Evolutionary conservation across 2,329 filamentous ascomycete genomes (phyloP).

Genomic region (Aureobasidium lini): DNA sequence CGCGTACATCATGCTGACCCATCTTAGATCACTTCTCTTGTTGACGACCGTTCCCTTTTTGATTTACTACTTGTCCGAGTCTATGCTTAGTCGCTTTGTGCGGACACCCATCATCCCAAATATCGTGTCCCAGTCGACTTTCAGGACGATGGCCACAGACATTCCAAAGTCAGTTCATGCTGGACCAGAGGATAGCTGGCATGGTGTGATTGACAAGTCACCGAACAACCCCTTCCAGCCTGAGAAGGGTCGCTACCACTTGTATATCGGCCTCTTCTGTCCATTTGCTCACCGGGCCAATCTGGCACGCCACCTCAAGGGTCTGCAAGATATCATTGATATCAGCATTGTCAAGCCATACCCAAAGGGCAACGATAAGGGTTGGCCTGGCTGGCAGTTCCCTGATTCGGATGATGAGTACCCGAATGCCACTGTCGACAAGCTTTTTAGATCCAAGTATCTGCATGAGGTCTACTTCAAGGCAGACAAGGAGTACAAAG

Average conservation of each 20-base stretch:
- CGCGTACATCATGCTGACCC: background rate
- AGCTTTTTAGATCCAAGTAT: conserved; percentile 50
- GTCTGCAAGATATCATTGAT: conserved; percentile 47
- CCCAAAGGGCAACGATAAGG: conserved; percentile 56
- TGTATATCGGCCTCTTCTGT: conserved; percentile 56
- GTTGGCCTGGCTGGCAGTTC: conserved; percentile 59
- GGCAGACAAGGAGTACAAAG: conserved; percentile 53
- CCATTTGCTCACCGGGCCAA: conserved; percentile 57
- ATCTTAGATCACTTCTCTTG: background rate
- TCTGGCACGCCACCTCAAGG: conserved; percentile 51
- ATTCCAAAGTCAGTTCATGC: conserved; percentile 24
- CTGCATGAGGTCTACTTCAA: conserved; percentile 57
- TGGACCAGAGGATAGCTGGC: conserved; percentile 40
- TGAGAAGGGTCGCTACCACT: conserved; percentile 46
- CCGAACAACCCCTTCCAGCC: conserved; percentile 41
- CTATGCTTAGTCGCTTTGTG: background rate
- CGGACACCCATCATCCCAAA: background rate
- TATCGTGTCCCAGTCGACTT: background rate
- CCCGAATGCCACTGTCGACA: conserved; percentile 52
- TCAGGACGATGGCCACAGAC: background rate
- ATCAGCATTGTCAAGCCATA: conserved; percentile 57
- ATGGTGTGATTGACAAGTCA: conserved; percentile 39
- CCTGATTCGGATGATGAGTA: conserved; percentile 47
- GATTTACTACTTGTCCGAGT: background rate
- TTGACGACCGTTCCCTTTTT: background rate